Evolutionary conservation across 192 early-diverging fungal species (phyloP).

Genomic region (Coemansia sp.): DNA sequence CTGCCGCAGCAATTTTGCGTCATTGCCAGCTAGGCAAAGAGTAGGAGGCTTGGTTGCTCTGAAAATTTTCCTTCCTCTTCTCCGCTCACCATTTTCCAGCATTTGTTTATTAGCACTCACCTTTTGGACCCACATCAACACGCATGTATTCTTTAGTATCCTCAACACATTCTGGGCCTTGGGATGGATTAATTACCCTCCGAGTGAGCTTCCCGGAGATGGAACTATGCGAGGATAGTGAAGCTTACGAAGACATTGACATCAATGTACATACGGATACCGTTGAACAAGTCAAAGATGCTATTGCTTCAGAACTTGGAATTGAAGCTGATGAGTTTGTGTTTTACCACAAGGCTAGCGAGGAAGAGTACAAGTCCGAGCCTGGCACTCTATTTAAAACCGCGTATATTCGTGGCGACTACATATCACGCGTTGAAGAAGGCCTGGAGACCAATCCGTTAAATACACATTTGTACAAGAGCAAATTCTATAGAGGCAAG

Average conservation of each 20-base stretch:
- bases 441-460: not conserved
- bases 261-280: not conserved
- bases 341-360: not conserved
- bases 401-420: not conserved
- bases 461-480: not conserved
- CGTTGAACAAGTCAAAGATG: not conserved
- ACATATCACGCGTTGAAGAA: not conserved
- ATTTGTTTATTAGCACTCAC: no score
- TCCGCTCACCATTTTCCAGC: no score
- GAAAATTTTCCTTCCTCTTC: no score
- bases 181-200: not conserved
- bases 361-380: not conserved
- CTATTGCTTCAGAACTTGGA: not conserved
- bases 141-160: no score
- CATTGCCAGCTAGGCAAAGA: no score
- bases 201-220: not conserved
- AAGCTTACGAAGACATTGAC: not conserved
- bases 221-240: not conserved
- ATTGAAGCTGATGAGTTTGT: not conserved
- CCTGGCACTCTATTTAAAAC: fast-evolving
- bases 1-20: no score
- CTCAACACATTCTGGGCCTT: no score
- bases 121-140: no score
- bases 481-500: not conserved
- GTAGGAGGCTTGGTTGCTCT: no score